Base-by-base conservation (phyloP, 2,329 filamentous ascomycete genomes). In the Penicillium sp. region DNA sequence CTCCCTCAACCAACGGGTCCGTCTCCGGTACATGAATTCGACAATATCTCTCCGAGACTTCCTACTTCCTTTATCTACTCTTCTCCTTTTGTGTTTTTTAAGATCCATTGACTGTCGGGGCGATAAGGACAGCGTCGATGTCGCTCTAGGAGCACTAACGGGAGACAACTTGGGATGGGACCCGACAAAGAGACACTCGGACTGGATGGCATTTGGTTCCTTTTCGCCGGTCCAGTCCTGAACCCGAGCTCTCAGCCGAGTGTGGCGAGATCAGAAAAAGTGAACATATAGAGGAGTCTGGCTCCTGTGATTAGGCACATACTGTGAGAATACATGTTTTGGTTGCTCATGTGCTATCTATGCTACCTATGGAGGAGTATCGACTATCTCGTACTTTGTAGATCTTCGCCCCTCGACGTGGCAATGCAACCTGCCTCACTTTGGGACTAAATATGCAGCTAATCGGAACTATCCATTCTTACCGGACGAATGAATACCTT, bases 201-300 rank as follows among this genome's bases (percentile, higher is more conserved):
- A 53, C 56, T 55, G 57, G 56, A 52, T 52, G 56, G 57, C 56
- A 58, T 59, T 59, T 59, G 57, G 57, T 59, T 59, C 57, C 57
- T 59, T 59, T 59, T 59, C 54, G 56, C 57, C 57, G 40, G 26
- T 50, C 47, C 52, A 55, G 54, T 58, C 54, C 57, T 58, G 48
- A 55, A 49, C 45, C 47, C 41, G 43, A 55, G 42, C 51, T 55
- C 50, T 54, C 47, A 48, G 49, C 44, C 50, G 53, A 47, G 46
- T 49, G 54, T 51, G 55, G 51, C 46, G 50, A 55, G 57, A 54
- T 41, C 43, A 52, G 54, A 59, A 59, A 34, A 59, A 59, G 57
- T 59, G 57, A 59, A 59, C 57, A 58, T 40, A 47, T 41, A 51
- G 53, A 49, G 37, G 44, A 43, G 26, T 51, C 44, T 44, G 40